Evolutionary conservation across 2,329 filamentous ascomycete species (phyloP), one percentile per base, ranked within the genome.

Genomic region (Leptographium galeiforme): DNA sequence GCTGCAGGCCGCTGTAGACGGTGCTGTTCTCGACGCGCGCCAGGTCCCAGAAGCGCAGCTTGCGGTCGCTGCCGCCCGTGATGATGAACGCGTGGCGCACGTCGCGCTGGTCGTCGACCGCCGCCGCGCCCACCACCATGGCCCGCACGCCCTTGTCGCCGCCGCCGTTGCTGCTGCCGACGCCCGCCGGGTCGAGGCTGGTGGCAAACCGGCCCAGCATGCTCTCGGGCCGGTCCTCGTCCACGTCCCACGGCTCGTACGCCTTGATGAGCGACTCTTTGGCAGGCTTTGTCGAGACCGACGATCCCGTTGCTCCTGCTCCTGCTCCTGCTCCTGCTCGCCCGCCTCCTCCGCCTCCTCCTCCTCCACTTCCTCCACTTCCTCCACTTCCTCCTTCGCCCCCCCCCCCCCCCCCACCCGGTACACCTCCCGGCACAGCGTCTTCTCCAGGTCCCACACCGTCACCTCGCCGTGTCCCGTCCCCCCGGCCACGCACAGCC

Each of bases 401-500:
- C n/a, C 32, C 13, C 4, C 19, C 25, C 14, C 38, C 40, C 79
- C 78, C 2, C 81, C 77, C 65, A 65, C 85, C 69, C 89, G 83
- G 65, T 95, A 95, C 1, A 96, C 84, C 65, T 97, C 90, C 55
- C 88, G 81, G 63, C 93, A 98, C 47, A 86, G 78, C 8, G 83
- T 81, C 69, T 91, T 94, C 64, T 97, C 91, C 16, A 97, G 74
- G 63, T 97, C 93, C 93, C 93, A 98, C 1, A 95, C 86, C 0
- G 89, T 94, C 36, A 98, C 81, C 64, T 98, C 93, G 16, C 89
- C 89, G 57, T 87, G 82, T 5, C 82, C 86, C 8, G 87, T 94
- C 10, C 91, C 90, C 16, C 91, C 90, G 3, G 89, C 85, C 10
- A 96, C 85, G 64, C 89, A 94, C 1, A 97, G 79, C 79, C 88